Conservation (phyloP, 352 stramenopile species). For the Phytopythium mirpurense region DNA sequence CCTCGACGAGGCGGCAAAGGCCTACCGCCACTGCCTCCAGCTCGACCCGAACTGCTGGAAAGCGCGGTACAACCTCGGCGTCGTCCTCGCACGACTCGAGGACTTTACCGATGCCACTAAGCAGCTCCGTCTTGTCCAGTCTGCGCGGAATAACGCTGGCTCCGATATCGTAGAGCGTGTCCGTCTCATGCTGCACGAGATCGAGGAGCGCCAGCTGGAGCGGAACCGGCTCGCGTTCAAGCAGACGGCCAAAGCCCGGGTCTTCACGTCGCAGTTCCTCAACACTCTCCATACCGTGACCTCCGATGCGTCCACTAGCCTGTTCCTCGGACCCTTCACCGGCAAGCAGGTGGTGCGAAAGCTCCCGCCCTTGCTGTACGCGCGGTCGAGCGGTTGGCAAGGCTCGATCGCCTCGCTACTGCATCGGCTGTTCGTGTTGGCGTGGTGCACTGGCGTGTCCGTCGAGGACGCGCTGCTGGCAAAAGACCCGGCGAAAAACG, state of each 20-base stretch:
- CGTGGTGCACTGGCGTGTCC: constrained; percentile 12
- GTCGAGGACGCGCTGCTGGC: constrained; percentile 21
- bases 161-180: constrained; percentile 15
- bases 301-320: neutral
- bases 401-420: constrained; percentile 34
- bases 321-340: too few species aligned
- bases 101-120: constrained; percentile 45
- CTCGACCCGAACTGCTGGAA: constrained; percentile 35
- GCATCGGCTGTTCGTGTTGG: constrained; percentile 27
- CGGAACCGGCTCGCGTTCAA: constrained; percentile 32
- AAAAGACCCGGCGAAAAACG: constrained; percentile 11
- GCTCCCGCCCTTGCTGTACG: constrained; percentile 21
- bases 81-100: constrained; percentile 32
- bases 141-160: neutral
- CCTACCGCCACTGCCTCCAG: constrained; percentile 42
- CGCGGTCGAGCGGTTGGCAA: constrained; percentile 30
- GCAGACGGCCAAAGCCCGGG: constrained; percentile 21
- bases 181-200: constrained; percentile 35
- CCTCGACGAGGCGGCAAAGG: constrained; percentile 39
- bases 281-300: constrained; percentile 23
- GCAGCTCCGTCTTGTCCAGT: constrained; percentile 29
- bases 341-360: neutral
- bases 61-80: constrained; percentile 41
- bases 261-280: constrained; percentile 48
- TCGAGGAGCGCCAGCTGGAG: constrained; percentile 26